Conservation (phyloP, 768 basidiomycete species). For the Hypholoma sublateritium region DNA sequence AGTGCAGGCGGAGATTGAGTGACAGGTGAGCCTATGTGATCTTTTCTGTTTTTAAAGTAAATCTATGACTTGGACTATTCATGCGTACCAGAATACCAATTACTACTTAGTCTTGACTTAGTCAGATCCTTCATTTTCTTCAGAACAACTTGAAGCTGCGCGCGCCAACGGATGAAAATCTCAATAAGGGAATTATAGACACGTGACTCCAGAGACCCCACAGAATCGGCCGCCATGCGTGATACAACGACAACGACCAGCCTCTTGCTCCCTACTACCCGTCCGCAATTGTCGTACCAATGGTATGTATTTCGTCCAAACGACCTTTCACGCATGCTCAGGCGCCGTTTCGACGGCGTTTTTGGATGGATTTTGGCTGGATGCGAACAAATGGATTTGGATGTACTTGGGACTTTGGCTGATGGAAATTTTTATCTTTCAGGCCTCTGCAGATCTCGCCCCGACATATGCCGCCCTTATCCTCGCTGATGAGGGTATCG, state of each 20-base stretch:
- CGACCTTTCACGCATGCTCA: neutral
- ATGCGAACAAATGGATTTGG: constrained; percentile 18
- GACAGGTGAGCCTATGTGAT: too few species aligned
- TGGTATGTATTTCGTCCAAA: constrained; percentile 23
- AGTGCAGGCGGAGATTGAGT: too few species aligned
- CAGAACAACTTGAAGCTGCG: too few species aligned
- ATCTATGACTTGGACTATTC: too few species aligned
- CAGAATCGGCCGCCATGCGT: constrained; percentile 1
- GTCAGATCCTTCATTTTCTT: too few species aligned
- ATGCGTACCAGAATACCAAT: too few species aligned
- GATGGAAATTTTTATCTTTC: constrained; percentile 7
- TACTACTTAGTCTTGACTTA: too few species aligned
- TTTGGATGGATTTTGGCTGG: constrained; percentile 23
- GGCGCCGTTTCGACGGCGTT: constrained; percentile 13
- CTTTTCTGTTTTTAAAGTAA: too few species aligned
- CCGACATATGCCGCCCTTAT: constrained; percentile 97
- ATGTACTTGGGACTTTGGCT: constrained; percentile 18
- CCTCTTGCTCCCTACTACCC: constrained; percentile 17
- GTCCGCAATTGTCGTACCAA: constrained; percentile 19
- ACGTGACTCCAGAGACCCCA: constrained; percentile 9
- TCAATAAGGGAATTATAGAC: neutral
- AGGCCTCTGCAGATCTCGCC: constrained; percentile 76
- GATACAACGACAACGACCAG: constrained; percentile 18
- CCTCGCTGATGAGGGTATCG: constrained; percentile 95
- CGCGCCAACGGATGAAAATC: neutral